Percentiles rank a stretch among this genome's conserved stretches.
Conservation (phyloP, 1,139 yeast genomes). For the Kodamaea anthophila region DNA sequence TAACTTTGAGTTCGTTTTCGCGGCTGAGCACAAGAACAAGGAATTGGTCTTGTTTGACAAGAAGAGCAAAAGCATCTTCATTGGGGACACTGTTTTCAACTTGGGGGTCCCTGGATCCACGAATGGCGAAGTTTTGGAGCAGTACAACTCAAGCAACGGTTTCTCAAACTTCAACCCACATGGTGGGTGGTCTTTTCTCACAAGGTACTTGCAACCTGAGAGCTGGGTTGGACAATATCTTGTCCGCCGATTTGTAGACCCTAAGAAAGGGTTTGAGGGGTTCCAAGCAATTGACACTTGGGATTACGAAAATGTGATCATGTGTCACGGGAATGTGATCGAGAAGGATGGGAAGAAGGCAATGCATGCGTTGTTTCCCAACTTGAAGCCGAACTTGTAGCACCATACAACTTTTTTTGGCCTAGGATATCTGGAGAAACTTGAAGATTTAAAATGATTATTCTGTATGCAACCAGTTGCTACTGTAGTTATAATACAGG, state of each 20-base stretch:
- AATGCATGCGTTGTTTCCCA: constrained; percentile 9
- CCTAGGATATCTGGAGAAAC: no score
- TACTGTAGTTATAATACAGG: no score
- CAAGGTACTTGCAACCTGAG: constrained; percentile 18
- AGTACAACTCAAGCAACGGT: constrained; percentile 17
- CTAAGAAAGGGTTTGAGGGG: constrained; percentile 10
- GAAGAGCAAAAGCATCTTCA: constrained; percentile 15
- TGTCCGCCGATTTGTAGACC: constrained; percentile 1
- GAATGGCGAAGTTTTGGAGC: constrained; percentile 16
- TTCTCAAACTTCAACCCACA: constrained; percentile 15
- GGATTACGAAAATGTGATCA: constrained; percentile 19
- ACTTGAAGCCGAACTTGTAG: no score
- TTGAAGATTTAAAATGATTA: no score
- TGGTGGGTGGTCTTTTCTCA: constrained; percentile 16
- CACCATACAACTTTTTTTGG: no score
- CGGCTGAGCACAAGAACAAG: constrained; percentile 16
- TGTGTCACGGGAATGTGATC: constrained; percentile 21
- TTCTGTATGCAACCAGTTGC: no score
- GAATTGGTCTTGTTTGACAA: constrained; percentile 19
- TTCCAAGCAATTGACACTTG: constrained; percentile 15
- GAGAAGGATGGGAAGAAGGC: constrained; percentile 15
- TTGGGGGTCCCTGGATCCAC: constrained; percentile 13
- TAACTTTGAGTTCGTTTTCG: constrained; percentile 20
- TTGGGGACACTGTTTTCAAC: constrained; percentile 21
- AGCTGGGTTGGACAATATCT: constrained; percentile 21